These are phyloP conservation scores for Pestalotiopsis fici DNA, from an alignment of 2,329 filamentous ascomycete species.

Conservation along the genomic window DNA sequence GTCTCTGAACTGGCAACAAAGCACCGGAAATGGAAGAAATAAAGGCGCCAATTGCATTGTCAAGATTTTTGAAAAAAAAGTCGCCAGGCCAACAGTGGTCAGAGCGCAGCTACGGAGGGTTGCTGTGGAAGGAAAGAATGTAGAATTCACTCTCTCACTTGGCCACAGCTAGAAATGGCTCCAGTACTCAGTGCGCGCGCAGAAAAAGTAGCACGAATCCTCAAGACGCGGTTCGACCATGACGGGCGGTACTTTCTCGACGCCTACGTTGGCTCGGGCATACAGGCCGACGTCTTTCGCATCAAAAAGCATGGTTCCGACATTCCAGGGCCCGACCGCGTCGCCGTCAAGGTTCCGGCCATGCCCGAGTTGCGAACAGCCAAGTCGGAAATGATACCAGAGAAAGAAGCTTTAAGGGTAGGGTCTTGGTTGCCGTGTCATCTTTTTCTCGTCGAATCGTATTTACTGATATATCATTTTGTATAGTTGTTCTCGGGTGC, in stretches of 20 bases:
- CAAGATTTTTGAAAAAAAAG: neutral
- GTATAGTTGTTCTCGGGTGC: neutral
- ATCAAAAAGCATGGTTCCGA: neutral
- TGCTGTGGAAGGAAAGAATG: too few species aligned
- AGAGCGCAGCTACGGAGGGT: too few species aligned
- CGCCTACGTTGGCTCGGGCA: neutral
- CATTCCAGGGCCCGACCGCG: neutral
- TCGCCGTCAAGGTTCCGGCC: neutral
- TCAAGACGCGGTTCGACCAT: neutral
- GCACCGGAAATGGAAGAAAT: neutral
- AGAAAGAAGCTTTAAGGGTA: neutral
- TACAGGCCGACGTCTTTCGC: neutral
- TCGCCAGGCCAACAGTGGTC: neutral
- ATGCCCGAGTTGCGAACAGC: neutral
- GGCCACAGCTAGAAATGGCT: neutral
- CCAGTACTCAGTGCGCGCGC: neutral
- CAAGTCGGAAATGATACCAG: neutral
- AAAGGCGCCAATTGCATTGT: neutral
- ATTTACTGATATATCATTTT: neutral
- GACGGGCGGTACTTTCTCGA: constrained; percentile 4
- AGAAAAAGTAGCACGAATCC: neutral
- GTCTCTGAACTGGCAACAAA: neutral
- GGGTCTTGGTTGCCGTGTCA: too few species aligned
- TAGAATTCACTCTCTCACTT: too few species aligned
- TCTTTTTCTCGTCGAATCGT: neutral